Conservation (phyloP, 129 eudicot species). For the Artemisia annua region DNA sequence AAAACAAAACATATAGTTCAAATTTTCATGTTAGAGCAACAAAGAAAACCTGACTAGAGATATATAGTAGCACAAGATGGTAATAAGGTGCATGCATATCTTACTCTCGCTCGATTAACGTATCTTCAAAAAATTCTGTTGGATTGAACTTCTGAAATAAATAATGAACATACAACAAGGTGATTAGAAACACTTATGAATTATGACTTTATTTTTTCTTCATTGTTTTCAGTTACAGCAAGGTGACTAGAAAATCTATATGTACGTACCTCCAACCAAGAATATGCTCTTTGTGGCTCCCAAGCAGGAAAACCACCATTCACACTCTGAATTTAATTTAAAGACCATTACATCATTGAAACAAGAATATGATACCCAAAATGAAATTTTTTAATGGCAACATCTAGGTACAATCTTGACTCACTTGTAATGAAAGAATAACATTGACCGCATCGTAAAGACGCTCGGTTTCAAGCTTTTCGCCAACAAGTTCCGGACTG, state of each 20-base stretch:
- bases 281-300: slow-evolving; percentile 71
- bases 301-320: slow-evolving; percentile 81
- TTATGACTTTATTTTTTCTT: background rate
- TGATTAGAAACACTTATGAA: background rate
- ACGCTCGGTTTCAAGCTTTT: slow-evolving; percentile 38
- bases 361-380: background rate
- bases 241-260: background rate
- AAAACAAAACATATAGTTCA: background rate
- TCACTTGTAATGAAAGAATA: slow-evolving; percentile 34
- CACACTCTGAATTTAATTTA: slow-evolving; percentile 40
- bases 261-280: slow-evolving; percentile 64
- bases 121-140: slow-evolving; percentile 58
- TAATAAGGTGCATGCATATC: slow-evolving; percentile 12
- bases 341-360: background rate
- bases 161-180: background rate
- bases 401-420: slow-evolving; percentile 43
- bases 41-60: background rate
- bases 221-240: background rate
- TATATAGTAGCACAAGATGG: no score
- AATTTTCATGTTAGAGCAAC: background rate
- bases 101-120: slow-evolving; percentile 66
- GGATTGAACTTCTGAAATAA: slow-evolving; percentile 56
- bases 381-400: background rate
- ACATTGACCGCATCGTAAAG: slow-evolving; percentile 66
- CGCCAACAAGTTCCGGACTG: slow-evolving; percentile 49